Evolutionary conservation across 2,329 filamentous ascomycete species (phyloP), one percentile per base, ranked within the genome.

Genomic region (Pyricularia grisea): DNA sequence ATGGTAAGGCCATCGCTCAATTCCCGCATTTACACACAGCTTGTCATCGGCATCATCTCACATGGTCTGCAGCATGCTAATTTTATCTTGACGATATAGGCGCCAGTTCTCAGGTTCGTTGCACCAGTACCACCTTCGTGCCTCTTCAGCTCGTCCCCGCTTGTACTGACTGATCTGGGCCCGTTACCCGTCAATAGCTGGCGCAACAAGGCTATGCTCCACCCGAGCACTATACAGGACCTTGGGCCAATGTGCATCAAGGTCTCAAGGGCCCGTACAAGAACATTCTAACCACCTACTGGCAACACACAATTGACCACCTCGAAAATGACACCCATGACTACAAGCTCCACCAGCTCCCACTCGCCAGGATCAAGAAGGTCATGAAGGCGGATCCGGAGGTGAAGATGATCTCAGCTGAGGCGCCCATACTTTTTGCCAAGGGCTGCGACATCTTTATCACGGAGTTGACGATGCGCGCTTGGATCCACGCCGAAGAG

Each of bases 371-470:
- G 68, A 99, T 99, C 83, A 99, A 99, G 85, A 99, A 99, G 80
- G 95, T 99, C 73, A 99, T 99, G 95, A 99, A 99, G 82, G 95
- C 95, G 0, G 95, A 99, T 74, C 95, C 95, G 0, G 95, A 99
- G 76, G 95, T 99, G 66, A 99, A 99, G 84, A 99, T 99, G 95
- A 99, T 99, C 72, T 98, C 94, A 4, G 95, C 95, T 10, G 95
- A 99, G 81, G 95, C 95, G 1, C 95, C 95, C 1, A 99, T 99
- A 74, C 84, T 99, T 17, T 99, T 99, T 76, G 95, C 95, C 67
- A 99, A 99, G 80, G 95, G 94, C 55, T 98, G 95, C 80, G 95
- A 99, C 77, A 97, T 98, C 77, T 99, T 99, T 82, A 99, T 99
- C 77, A 97, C 94, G 0, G 95, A 99, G 80, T 85, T 99, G 71